Evolutionary conservation across 2,329 filamentous ascomycete genomes (phyloP).

Genomic region (Karstenula rhodostoma): DNA sequence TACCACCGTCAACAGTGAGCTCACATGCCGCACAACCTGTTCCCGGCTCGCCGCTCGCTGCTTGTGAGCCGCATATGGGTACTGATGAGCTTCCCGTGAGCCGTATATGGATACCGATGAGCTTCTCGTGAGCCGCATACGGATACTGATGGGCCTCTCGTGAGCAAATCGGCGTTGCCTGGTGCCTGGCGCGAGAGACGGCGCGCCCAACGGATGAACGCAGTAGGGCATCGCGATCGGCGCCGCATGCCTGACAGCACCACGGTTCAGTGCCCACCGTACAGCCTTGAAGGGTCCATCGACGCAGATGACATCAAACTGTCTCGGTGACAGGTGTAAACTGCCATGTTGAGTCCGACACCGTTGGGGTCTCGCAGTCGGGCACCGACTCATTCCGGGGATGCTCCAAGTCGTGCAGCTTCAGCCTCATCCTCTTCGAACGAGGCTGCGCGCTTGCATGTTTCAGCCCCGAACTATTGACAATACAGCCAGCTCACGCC

Average conservation of each 20-base stretch:
- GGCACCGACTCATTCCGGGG: constrained; percentile 16
- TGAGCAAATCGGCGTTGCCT: not conserved
- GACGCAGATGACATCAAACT: constrained; percentile 6
- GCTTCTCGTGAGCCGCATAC: not conserved
- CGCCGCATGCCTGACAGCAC: not conserved
- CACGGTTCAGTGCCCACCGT: not conserved
- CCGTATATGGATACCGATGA: not conserved
- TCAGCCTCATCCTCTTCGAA: constrained; percentile 10
- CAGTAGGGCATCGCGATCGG: not conserved
- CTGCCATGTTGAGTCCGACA: constrained; percentile 13
- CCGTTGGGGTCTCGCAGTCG: constrained; percentile 4
- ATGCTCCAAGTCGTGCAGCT: constrained; percentile 18
- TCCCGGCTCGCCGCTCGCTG: not conserved
- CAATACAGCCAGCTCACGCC: constrained; percentile 7
- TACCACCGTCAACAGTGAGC: not conserved
- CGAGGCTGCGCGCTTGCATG: constrained; percentile 4
- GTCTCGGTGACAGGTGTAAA: constrained; percentile 17
- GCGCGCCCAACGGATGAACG: not conserved
- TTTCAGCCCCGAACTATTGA: constrained; percentile 6
- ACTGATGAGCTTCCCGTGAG: not conserved
- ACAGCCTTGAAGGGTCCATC: constrained; percentile 1
- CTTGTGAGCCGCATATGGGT: not conserved
- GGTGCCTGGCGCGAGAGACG: not conserved
- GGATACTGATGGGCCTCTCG: not conserved
- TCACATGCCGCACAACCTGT: not conserved